Conservation (phyloP, 75 land plant species). For the Pseudotsuga menziesii region DNA sequence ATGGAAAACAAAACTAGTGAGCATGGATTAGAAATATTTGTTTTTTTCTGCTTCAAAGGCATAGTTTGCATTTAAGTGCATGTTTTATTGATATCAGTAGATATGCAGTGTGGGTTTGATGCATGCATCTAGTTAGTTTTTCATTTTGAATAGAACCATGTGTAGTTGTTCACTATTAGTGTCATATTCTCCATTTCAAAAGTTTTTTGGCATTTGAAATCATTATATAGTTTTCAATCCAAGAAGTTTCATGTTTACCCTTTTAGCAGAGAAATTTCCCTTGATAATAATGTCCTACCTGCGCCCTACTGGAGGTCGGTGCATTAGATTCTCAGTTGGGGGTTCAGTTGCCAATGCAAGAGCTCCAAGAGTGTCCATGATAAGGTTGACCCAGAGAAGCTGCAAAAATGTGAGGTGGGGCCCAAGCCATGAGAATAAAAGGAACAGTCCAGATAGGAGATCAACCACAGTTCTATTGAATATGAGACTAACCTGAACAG, state of each 20-base stretch:
- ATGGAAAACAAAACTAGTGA: no score
- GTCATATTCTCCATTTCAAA: neutral
- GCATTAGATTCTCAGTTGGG: constrained; percentile 78
- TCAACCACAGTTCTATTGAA: neutral
- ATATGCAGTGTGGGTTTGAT: no score
- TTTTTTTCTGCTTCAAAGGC: no score
- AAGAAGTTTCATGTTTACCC: neutral
- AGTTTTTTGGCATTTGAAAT: neutral
- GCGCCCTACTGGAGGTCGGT: constrained; percentile 65
- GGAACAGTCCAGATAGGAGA: neutral
- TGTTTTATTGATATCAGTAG: no score
- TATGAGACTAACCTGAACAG: constrained; percentile 7
- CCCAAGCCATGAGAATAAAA: neutral
- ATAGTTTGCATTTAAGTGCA: no score
- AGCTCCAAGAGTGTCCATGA: constrained; percentile 81
- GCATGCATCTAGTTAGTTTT: no score
- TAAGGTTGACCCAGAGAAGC: constrained; percentile 97
- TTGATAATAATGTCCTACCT: constrained; percentile 36
- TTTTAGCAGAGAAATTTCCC: neutral
- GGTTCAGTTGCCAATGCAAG: constrained; percentile 98
- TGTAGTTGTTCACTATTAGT: no score
- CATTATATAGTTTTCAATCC: neutral
- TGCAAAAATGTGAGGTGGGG: constrained; percentile 11
- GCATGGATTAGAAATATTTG: no score
- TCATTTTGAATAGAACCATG: no score